Base-by-base conservation (phyloP, 1,284 basidiomycete species). In the Macrocystidia cucumis region DNA sequence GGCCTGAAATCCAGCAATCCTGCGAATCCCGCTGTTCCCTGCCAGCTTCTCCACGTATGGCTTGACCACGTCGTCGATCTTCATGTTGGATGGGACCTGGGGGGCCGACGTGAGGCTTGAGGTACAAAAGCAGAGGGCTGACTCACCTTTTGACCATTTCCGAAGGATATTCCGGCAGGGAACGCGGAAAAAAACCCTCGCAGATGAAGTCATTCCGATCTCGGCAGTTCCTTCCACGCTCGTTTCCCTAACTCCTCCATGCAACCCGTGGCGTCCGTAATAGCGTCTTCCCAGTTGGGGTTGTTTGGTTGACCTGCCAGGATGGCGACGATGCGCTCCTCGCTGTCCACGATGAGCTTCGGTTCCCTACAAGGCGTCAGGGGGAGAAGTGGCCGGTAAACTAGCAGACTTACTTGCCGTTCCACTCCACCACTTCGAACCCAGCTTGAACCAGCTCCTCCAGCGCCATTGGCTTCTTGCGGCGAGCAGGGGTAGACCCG, bases 141-240 rank as follows among this genome's bases (percentile, higher is more conserved):
- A 33, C 31, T 19, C 18, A 43, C 41, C 23, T 16, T 18, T 20
- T 36, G 34, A 2, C 41, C 41, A 7, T 27, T 31, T 12, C 38
- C 41, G 25, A 31, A 40, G 3, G 37, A 32, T 14, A 43, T 30
- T 5, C 42, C 39, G 5, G 18, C 13, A 7, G 23, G 13, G 3
- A 37, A 16, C 4, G 26, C 39, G 4, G 16, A 18, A 21, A 43
- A 43, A 7, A 19, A 13, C 3, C 42, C 42, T 8, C 39, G 18
- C n/a, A 35, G 39, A 21, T 43, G 34, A 11, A 34, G 22, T 6
- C 17, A 8, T 25, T 16, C 21, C 6, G 3, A n/a, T 6, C 5
- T 34, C 13, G 27, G 19, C 6, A 4, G 9, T 4, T 9, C 5
- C 12, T 14, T 2, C 9, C 14, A 8, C 19, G 6, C 5, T 2